Evolutionary conservation across 75 land plant genomes (phyloP).

Genomic region (Selaginella tamariscina): DNA sequence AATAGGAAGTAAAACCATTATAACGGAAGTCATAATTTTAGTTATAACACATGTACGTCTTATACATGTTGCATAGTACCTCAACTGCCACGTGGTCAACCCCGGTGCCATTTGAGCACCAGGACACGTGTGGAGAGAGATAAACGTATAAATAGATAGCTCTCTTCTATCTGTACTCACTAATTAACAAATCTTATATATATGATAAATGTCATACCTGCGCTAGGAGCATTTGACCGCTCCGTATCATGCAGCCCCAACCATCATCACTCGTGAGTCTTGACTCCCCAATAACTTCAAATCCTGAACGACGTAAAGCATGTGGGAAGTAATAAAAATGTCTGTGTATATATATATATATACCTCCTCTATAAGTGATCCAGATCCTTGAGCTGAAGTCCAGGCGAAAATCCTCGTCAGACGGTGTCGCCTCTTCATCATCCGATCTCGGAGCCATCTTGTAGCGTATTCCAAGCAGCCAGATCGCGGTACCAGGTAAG

Average conservation of each 20-base stretch:
- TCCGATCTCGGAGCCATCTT: slow-evolving; percentile 16
- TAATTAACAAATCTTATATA: too few relatives aligned
- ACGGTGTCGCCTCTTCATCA: background rate
- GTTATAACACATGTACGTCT: too few relatives aligned
- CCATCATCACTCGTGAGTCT: slow-evolving; percentile 16
- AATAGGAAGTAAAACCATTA: background rate
- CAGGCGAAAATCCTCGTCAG: background rate
- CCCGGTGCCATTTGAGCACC: too few relatives aligned
- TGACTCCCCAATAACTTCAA: slow-evolving; percentile 4
- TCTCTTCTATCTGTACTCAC: too few relatives aligned
- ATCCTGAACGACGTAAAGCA: background rate
- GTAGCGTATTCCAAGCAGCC: slow-evolving; percentile 14
- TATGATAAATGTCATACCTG: slow-evolving; percentile 3
- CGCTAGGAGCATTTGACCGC: slow-evolving; percentile 19
- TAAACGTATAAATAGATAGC: too few relatives aligned
- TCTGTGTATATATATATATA: background rate
- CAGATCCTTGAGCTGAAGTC: slow-evolving; percentile 16
- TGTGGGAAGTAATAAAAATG: background rate
- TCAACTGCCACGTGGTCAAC: too few relatives aligned
- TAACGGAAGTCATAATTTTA: too few relatives aligned
- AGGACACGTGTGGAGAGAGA: too few relatives aligned
- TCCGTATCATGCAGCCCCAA: slow-evolving; percentile 17
- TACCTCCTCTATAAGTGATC: slow-evolving; percentile 16
- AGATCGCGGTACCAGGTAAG: background rate
- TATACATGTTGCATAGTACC: too few relatives aligned